Evolutionary conservation across 2,329 filamentous ascomycete species (phyloP).

Genomic region (Akanthomyces uredinophilus): DNA sequence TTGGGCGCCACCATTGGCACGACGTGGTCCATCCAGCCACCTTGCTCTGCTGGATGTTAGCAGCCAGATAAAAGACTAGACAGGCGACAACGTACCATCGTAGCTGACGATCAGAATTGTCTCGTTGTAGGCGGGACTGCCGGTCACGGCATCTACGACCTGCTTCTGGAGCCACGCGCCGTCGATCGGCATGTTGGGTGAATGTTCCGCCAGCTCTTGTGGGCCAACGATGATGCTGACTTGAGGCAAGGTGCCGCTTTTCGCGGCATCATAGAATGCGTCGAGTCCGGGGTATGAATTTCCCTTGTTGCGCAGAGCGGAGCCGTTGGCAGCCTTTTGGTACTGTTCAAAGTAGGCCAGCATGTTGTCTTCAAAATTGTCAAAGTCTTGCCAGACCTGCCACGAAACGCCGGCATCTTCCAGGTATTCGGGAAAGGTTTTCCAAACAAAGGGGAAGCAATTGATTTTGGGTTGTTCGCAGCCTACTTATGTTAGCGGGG

Average conservation of each 20-base stretch:
- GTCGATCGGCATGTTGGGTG: conserved; percentile 47
- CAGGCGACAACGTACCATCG: conserved; percentile 25
- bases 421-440: conserved; percentile 44
- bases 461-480: conserved; percentile 39
- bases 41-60: conserved; percentile 33
- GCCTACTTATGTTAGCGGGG: conserved; percentile 9
- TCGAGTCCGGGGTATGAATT: conserved; percentile 42
- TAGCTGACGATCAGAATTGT: conserved; percentile 48
- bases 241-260: conserved; percentile 43
- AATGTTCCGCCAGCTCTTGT: conserved; percentile 51
- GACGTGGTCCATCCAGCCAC: conserved; percentile 50
- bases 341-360: conserved; percentile 47
- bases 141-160: conserved; percentile 44
- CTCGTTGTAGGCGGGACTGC: conserved; percentile 42
- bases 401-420: conserved; percentile 44
- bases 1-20: conserved; percentile 41
- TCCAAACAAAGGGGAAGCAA: conserved; percentile 49
- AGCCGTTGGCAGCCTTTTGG: conserved; percentile 36
- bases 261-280: conserved; percentile 43
- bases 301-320: conserved; percentile 38
- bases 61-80: background rate
- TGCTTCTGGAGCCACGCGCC: conserved; percentile 52
- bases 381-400: conserved; percentile 44
- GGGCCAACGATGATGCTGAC: conserved; percentile 49
- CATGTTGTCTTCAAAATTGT: conserved; percentile 50